A percentile compares a stretch with the other conserved stretches of the same genome.
phyloP scores from a whole-genome alignment of 129 eudicot genomes.

The Lonicera japonica region DNA sequence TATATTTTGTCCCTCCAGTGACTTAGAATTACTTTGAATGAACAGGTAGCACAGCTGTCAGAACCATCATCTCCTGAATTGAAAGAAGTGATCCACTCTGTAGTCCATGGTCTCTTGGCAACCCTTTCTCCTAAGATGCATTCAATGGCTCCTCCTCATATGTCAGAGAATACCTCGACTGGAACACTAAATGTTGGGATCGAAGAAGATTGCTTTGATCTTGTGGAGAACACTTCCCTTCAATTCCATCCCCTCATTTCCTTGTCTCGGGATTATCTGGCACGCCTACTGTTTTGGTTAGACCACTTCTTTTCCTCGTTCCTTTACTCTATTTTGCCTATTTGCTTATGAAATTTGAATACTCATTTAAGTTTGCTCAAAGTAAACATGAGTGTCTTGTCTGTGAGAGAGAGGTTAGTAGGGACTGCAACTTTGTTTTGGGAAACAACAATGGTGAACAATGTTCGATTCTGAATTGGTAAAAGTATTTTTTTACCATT shows the following conservation, averaged over 20 bases:
- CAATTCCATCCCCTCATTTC: slow-evolving; percentile 82
- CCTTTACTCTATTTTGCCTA: neutral
- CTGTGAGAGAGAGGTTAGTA: too few species aligned
- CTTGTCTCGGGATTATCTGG: slow-evolving; percentile 81
- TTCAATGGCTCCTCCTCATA: slow-evolving; percentile 64
- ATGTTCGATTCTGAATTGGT: too few species aligned
- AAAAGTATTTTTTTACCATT: too few species aligned
- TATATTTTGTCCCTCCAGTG: slow-evolving; percentile 1
- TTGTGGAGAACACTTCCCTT: slow-evolving; percentile 82
- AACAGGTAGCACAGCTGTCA: slow-evolving; percentile 93
- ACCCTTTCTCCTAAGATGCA: slow-evolving; percentile 95
- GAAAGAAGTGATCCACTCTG: slow-evolving; percentile 69
- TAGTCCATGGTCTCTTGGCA: slow-evolving; percentile 94
- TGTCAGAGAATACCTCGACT: slow-evolving; percentile 41
- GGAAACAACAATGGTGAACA: too few species aligned
- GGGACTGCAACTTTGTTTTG: too few species aligned
- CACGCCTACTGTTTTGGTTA: slow-evolving; percentile 89
- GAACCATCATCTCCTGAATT: slow-evolving; percentile 82
- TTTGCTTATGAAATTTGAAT: too few species aligned
- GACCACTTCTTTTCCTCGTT: slow-evolving; percentile 11
- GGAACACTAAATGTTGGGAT: slow-evolving; percentile 41
- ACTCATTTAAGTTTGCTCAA: too few species aligned
- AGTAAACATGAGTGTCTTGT: too few species aligned
- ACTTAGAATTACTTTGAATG: neutral
- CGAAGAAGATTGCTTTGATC: slow-evolving; percentile 56